Base-by-base conservation (phyloP, 2,329 filamentous ascomycete genomes). In the Microdochium bolleyi region DNA sequence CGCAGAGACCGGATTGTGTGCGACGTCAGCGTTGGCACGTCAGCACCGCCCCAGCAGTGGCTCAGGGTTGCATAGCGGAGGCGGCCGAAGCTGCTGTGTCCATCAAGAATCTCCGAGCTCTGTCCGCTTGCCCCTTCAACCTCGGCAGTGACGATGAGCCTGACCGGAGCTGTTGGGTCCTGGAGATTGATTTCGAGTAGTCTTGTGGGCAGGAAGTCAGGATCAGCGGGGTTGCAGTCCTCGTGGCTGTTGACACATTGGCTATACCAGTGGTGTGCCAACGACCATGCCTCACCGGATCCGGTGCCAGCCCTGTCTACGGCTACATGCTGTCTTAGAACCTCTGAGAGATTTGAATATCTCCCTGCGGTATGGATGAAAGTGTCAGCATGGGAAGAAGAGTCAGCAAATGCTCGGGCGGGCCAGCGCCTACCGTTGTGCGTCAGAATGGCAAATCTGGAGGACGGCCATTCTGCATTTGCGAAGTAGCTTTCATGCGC, bases 41-140 rank as follows among this genome's bases (percentile, higher is more conserved):
- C 51, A n/a, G 51, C 44, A 19, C 46, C 30, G 8, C 56, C 56
- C 56, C 56, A 57, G 30, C 56, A 57, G 48, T 57, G 55, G 34
- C 56, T 57, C n/a, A 57, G 54, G 37, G 52, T 53, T 14, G 52
- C 22, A 38, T 57, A 57, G 41, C 41, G 41, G 10, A 7, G n/a
- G n/a, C 10, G n/a, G n/a, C 14, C 14, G 19, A 19, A 46, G 19
- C 27, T 51, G 53, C 19, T 55, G 27, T 51, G 2, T 52, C 16
- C 14, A 58, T 51, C 22, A 59, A 52, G 1, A 53, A 52, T 24
- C 58, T 58, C 11, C 1, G 24, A n/a, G 49, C 51, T 37, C 27
- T 30, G 27, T 30, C 27, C 5, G 11, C 5, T 11, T 30, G 27
- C 5, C 5, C 11, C 27, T 30, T 30, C 27, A 22, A 19, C 41